Evolutionary conservation across 1,139 yeast genomes (phyloP).

Genomic region (Blastobotrys illinoisensis): DNA sequence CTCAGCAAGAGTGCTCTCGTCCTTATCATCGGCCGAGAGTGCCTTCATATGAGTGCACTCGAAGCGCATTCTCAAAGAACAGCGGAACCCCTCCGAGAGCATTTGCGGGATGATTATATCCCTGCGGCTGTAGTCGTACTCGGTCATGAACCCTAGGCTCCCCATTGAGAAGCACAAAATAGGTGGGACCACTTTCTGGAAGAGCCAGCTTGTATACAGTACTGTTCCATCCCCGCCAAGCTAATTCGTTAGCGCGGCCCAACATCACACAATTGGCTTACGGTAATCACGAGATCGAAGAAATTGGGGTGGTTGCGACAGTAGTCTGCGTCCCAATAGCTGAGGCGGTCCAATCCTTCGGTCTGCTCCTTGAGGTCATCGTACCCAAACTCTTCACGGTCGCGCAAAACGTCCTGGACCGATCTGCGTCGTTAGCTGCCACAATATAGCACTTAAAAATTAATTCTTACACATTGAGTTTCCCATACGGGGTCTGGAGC

Average conservation of each 20-base stretch:
- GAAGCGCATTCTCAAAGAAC: constrained; percentile 68
- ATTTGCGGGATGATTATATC: constrained; percentile 50
- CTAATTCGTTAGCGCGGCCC: background rate
- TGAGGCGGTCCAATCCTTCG: constrained; percentile 38
- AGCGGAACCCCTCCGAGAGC: constrained; percentile 55
- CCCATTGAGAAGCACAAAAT: constrained; percentile 78
- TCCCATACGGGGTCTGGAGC: constrained; percentile 17
- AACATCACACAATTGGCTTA: background rate
- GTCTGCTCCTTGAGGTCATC: constrained; percentile 37
- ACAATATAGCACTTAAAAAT: too few relatives aligned
- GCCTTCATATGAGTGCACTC: constrained; percentile 66
- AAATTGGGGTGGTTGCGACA: constrained; percentile 43
- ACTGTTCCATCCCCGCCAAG: constrained; percentile 92
- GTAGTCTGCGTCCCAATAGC: constrained; percentile 53
- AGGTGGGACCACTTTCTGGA: constrained; percentile 74
- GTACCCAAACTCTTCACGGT: constrained; percentile 43
- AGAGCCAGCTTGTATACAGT: constrained; percentile 55
- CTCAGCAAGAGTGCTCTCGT: constrained; percentile 26
- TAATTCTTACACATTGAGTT: constrained; percentile 29
- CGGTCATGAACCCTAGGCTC: constrained; percentile 75
- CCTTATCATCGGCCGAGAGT: constrained; percentile 19
- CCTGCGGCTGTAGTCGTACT: constrained; percentile 60
- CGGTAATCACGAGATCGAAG: constrained; percentile 49
- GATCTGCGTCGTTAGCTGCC: constrained; percentile 23
- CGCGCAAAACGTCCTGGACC: constrained; percentile 48